Evolutionary conservation across 805 yeast genomes (phyloP), one percentile per base, ranked within the genome.

Genomic region (Starmerella cellae): DNA sequence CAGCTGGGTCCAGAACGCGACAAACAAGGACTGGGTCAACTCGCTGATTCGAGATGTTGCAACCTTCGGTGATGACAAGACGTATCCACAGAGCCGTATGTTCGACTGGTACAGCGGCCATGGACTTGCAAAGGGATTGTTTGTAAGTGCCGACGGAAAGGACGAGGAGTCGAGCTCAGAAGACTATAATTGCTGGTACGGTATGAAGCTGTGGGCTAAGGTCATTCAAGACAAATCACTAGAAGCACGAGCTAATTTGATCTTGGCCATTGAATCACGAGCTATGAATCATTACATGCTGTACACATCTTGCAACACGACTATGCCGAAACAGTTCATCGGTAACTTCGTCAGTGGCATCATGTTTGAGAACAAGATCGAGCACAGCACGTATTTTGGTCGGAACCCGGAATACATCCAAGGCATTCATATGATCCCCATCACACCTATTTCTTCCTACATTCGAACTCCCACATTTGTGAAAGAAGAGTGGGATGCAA

Each of bases 391-490:
- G 2, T 80, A 73, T 54, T 80, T 80, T 55, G 85, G 85, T 4
- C 55, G 63, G 45, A 62, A 70, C 42, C 60, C 64, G 32, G 77
- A 78, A 58, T 79, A 73, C 53, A 78, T 77, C 41, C 83, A 79
- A 51, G 88, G 88, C 4, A 80, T 79, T 46, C 85, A 80, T 57
- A 80, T 79, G 85, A 55, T 80, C 30, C 87, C 87, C 19, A 63
- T 74, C 23, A 77, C 82, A 0, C 80, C 83, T 1, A 66, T 68
- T 16, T 73, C 80, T 20, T 66, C 77, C 1, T 70, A 61, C 46
- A 66, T 78, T 33, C 68, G 87, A 45, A 58, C 63, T 16, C 68
- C 77, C 1, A 52, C 55, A 13, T 75, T 71, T 58, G 74, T 71
- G 6, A 19, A 55, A 34, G 64, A 72, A 52, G 77, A 79, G 58